Evolutionary conservation across 345 rosid species (phyloP).

Genomic region (Nasturtium officinale): DNA sequence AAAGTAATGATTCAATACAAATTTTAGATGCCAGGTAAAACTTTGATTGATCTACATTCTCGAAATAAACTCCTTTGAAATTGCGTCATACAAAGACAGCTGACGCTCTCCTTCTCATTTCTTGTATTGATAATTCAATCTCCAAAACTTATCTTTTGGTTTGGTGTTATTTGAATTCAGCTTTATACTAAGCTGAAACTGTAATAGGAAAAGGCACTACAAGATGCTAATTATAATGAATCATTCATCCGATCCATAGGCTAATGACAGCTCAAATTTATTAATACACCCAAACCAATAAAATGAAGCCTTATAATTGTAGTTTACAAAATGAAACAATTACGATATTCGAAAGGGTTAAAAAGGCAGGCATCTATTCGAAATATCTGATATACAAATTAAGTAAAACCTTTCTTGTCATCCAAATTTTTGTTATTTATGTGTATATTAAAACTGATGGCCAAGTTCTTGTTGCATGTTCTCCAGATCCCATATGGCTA

Average conservation of each 20-base stretch:
- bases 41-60: too few relatives aligned
- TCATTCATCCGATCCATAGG: neutral
- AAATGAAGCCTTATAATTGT: neutral
- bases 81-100: too few relatives aligned
- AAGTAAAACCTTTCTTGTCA: slow-evolving; percentile 15
- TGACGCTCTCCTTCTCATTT: too few relatives aligned
- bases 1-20: too few relatives aligned
- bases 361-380: neutral
- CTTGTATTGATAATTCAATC: too few relatives aligned
- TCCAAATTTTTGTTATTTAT: slow-evolving; percentile 20
- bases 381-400: slow-evolving; percentile 39
- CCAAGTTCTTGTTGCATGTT: slow-evolving; percentile 58
- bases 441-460: slow-evolving; percentile 40
- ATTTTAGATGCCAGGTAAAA: too few relatives aligned
- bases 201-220: neutral
- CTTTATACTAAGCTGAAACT: neutral
- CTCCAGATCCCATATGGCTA: slow-evolving; percentile 85
- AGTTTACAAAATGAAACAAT: slow-evolving; percentile 24
- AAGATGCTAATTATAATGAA: slow-evolving; percentile 4
- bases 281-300: slow-evolving; percentile 14
- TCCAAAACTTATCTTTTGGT: too few relatives aligned
- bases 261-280: neutral
- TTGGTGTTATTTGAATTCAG: too few relatives aligned
- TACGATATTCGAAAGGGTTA: slow-evolving; percentile 11
- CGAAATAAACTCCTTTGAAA: too few relatives aligned